These are phyloP conservation scores for Cephaloascus albidus DNA, from an alignment of 805 yeast genomes.

Conservation along the genomic window DNA sequence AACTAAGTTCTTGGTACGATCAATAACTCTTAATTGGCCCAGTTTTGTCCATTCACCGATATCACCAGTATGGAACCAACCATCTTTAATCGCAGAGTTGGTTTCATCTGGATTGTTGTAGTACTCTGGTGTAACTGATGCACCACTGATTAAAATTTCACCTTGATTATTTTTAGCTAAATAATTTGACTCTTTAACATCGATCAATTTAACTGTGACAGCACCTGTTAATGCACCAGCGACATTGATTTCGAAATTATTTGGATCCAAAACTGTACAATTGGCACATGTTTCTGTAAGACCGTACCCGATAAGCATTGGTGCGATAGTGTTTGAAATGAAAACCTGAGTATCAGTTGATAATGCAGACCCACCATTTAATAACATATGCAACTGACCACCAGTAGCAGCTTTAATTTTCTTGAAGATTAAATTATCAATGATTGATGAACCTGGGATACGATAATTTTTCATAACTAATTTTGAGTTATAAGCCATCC, in stretches of 20 bases:
- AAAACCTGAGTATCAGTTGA: slow-evolving; percentile 76
- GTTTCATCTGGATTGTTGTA: slow-evolving; percentile 82
- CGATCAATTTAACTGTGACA: slow-evolving; percentile 80
- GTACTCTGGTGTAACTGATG: slow-evolving; percentile 65
- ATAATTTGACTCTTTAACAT: slow-evolving; percentile 88
- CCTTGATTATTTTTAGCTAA: slow-evolving; percentile 88
- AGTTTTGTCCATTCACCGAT: slow-evolving; percentile 84
- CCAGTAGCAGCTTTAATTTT: slow-evolving; percentile 93
- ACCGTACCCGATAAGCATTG: slow-evolving; percentile 92
- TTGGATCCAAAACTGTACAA: slow-evolving; percentile 59
- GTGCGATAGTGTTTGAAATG: slow-evolving; percentile 65
- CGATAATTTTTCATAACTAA: slow-evolving; percentile 48
- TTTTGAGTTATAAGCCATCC: slow-evolving; percentile 81
- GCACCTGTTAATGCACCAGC: slow-evolving; percentile 82
- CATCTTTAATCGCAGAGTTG: slow-evolving; percentile 59
- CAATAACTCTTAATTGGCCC: slow-evolving; percentile 79
- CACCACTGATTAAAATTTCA: slow-evolving; percentile 78
- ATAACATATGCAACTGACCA: slow-evolving; percentile 61
- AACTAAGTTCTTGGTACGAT: slow-evolving; percentile 91
- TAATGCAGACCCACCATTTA: slow-evolving; percentile 93
- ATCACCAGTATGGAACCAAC: slow-evolving; percentile 97
- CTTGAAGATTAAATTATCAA: slow-evolving; percentile 73
- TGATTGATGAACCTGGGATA: slow-evolving; percentile 63
- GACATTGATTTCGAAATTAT: slow-evolving; percentile 59
- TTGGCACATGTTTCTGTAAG: slow-evolving; percentile 95